A percentile compares a stretch with the other conserved stretches of the same genome.
Evolutionary conservation across 768 basidiomycete genomes (phyloP).

Genomic region (Calocera cornea): DNA sequence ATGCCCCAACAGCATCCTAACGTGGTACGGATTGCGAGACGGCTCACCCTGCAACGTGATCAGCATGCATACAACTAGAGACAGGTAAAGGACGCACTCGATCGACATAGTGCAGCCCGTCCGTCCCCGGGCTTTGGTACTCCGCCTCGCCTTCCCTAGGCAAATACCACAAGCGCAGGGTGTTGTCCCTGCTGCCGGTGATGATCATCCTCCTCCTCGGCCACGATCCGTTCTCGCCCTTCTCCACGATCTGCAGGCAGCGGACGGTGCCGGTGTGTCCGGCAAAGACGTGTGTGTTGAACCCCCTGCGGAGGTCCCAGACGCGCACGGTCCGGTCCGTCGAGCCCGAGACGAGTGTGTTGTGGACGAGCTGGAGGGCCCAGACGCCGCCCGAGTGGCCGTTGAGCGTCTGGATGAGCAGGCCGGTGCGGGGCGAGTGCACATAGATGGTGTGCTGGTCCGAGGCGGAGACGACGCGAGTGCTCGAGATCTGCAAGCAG

Average conservation of each 20-base stretch:
- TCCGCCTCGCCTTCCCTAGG: slow-evolving; percentile 58
- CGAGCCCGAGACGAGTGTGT: slow-evolving; percentile 66
- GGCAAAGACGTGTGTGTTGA: slow-evolving; percentile 84
- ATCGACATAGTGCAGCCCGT: slow-evolving; percentile 36
- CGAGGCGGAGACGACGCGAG: slow-evolving; percentile 90
- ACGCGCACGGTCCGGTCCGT: slow-evolving; percentile 89
- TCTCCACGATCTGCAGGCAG: slow-evolving; percentile 87
- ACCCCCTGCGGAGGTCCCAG: slow-evolving; percentile 69
- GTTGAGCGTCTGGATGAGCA: slow-evolving; percentile 55
- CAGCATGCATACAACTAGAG: background rate
- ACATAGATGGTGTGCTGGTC: slow-evolving; percentile 96
- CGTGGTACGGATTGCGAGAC: slow-evolving; percentile 77
- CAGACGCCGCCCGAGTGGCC: slow-evolving; percentile 96
- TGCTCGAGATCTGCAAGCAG: slow-evolving; percentile 85
- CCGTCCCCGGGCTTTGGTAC: slow-evolving; percentile 50
- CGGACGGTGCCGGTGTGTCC: slow-evolving; percentile 95
- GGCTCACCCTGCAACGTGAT: slow-evolving; percentile 41
- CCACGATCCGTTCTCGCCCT: slow-evolving; percentile 31
- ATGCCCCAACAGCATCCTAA: slow-evolving; percentile 73
- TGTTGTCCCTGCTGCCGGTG: slow-evolving; percentile 57
- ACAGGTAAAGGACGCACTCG: slow-evolving; percentile 19
- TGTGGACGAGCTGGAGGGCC: slow-evolving; percentile 41
- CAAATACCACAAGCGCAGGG: slow-evolving; percentile 52
- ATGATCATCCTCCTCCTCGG: slow-evolving; percentile 60
- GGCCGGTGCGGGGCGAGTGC: slow-evolving; percentile 75